Percentiles rank a stretch among this genome's conserved stretches.
phyloP scores from a whole-genome alignment of 768 basidiomycete genomes.

The Hemileccinum impolitum region DNA sequence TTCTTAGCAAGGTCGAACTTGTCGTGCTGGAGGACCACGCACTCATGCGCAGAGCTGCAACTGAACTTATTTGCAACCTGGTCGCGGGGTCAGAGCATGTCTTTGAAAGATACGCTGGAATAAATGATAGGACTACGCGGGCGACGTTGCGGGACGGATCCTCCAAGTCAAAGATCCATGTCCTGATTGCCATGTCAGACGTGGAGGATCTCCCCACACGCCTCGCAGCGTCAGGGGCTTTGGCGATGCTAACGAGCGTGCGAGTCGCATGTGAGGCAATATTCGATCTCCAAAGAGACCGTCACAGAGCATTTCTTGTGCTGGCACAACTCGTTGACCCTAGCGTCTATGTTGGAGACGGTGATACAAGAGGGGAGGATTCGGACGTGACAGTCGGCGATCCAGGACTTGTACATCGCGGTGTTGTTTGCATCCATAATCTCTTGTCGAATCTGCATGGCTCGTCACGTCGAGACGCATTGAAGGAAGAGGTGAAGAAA shows the following conservation, averaged over 20 bases:
- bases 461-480: constrained; percentile 33
- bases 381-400: constrained; percentile 32
- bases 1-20: constrained; percentile 66
- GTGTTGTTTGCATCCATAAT: constrained; percentile 70
- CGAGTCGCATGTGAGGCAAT: constrained; percentile 58
- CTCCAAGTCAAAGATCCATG: constrained; percentile 64
- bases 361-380: constrained; percentile 37
- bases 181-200: constrained; percentile 82
- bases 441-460: constrained; percentile 48
- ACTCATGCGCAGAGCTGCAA: constrained; percentile 81
- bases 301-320: constrained; percentile 59
- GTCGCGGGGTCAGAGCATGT: constrained; percentile 71
- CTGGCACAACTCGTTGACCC: constrained; percentile 69
- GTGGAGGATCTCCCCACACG: constrained; percentile 83
- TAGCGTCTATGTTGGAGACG: constrained; percentile 33
- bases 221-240: constrained; percentile 85
- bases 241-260: constrained; percentile 74
- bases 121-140: constrained; percentile 26
- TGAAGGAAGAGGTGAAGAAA: constrained; percentile 51
- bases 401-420: constrained; percentile 73
- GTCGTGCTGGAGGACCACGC: constrained; percentile 79
- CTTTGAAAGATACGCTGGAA: constrained; percentile 69
- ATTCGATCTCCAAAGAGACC: constrained; percentile 62
- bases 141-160: constrained; percentile 40
- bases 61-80: constrained; percentile 91